Evolutionary conservation across 148 eudicot species (phyloP), one percentile per base, ranked within the genome.

Genomic region (Fagopyrum esculentum): DNA sequence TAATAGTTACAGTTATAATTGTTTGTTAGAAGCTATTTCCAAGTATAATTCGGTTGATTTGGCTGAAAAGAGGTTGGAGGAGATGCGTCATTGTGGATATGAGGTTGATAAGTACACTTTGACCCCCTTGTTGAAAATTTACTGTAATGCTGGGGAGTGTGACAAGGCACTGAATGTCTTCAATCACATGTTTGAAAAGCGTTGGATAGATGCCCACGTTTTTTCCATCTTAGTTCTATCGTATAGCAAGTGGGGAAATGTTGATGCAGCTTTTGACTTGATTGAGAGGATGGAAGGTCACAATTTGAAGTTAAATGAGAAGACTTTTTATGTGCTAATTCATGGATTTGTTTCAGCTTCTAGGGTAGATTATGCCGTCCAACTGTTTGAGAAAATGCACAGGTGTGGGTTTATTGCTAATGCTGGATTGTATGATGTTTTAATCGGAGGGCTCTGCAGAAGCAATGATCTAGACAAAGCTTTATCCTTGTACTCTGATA

Each of bases 91-190:
- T 71, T 26, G 73, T 0, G 85, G 93, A 40, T 87, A 78, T 86
- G 73, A 78, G 50, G 80, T 82, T 15, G 92, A 93, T 83, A 89
- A 85, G 85, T 87, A 87, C 81, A 86, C 91, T 7, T 70, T 89
- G 86, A 93, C 98, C 9, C 90, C 96, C 0, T 73, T 89, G 9
- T 66, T 93, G 84, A 86, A 85, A 81, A 85, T 90, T 82, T 90
- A 93, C 68, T 93, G 98, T 79, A 89, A 87, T 77, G 85, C 86
- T 0, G 85, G 84, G 55, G 77, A 82, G 77, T 87, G 84, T 79
- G 91, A 86, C 4, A 90, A 89, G 78, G 93, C 93, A 40, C 76
- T 87, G 85, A 73, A 77, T 44, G 85, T 90, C 68, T 93, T 85
- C 75, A 80, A 79, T 40, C 76, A 86, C 45, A 84, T 93, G 78